Conservation (phyloP, 768 basidiomycete genomes). For the Amanita muscaria region DNA sequence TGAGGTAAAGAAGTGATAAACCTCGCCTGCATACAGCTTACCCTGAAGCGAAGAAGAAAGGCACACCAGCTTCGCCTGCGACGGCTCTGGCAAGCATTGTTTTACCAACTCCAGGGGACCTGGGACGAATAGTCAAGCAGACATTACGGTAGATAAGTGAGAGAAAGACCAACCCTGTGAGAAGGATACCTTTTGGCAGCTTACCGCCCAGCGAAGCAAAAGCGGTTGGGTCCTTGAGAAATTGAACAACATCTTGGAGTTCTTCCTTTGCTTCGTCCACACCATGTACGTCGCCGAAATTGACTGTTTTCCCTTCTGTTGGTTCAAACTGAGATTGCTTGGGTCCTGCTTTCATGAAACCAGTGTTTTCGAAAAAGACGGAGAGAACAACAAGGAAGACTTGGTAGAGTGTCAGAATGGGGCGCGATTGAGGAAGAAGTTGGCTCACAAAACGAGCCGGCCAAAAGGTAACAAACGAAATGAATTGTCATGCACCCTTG, state of each 20-base stretch:
- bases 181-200: constrained; percentile 86
- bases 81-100: constrained; percentile 96
- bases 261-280: constrained; percentile 96
- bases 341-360: constrained; percentile 83
- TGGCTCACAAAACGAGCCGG: constrained; percentile 58
- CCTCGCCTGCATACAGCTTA: constrained; percentile 21
- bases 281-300: constrained; percentile 93
- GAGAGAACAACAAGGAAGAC: constrained; percentile 82
- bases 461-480: constrained; percentile 46
- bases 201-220: constrained; percentile 91
- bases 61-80: constrained; percentile 96
- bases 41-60: constrained; percentile 96
- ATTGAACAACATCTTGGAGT: constrained; percentile 90
- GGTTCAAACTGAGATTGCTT: constrained; percentile 80
- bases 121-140: constrained; percentile 15
- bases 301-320: constrained; percentile 70
- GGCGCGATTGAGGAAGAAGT: neutral
- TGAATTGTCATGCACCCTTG: constrained; percentile 57
- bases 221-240: constrained; percentile 85
- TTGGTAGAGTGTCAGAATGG: constrained; percentile 16
- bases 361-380: constrained; percentile 88
- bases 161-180: constrained; percentile 50
- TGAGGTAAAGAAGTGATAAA: constrained; percentile 2
- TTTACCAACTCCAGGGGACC: constrained; percentile 91
- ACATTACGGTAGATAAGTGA: constrained; percentile 1